Conservation (phyloP, 352 stramenopile genomes). For the Aphanomyces euteiches region DNA sequence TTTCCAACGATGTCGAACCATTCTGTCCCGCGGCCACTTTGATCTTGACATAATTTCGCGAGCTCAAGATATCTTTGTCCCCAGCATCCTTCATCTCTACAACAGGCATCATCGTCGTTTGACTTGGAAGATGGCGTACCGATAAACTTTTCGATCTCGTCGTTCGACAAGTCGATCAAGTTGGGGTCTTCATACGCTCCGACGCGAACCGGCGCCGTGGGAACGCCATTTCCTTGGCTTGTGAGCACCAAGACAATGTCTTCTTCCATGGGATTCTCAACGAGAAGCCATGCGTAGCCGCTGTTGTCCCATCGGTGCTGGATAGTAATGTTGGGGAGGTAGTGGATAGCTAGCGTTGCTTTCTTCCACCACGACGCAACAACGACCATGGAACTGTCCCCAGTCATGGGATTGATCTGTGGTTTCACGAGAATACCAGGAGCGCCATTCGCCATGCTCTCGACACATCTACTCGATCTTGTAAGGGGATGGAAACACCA, state of each 20-base stretch:
- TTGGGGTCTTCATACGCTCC: constrained; percentile 82
- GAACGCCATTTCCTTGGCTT: constrained; percentile 36
- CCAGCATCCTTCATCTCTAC: background rate
- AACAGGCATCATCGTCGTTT: constrained; percentile 31
- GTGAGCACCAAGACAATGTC: constrained; percentile 55
- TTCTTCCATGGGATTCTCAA: constrained; percentile 83
- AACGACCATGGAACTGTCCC: constrained; percentile 77
- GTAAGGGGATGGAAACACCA: background rate
- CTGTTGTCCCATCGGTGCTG: constrained; percentile 44
- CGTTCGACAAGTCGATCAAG: constrained; percentile 55
- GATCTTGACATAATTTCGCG: constrained; percentile 51
- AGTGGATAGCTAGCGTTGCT: constrained; percentile 70
- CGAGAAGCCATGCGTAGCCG: constrained; percentile 51
- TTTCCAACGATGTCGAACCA: background rate
- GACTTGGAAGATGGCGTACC: constrained; percentile 44
- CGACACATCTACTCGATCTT: constrained; percentile 45
- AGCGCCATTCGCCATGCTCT: constrained; percentile 68
- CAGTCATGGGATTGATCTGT: constrained; percentile 89
- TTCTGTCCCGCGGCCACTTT: constrained; percentile 39
- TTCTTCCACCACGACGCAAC: constrained; percentile 84
- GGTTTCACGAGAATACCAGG: constrained; percentile 85
- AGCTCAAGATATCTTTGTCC: background rate
- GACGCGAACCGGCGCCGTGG: constrained; percentile 51
- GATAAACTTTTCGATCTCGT: constrained; percentile 45
- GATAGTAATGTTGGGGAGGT: constrained; percentile 70